These are phyloP conservation scores for Fusarium lateritium DNA, from an alignment of 2,329 filamentous ascomycete genomes.

Conservation along the genomic window DNA sequence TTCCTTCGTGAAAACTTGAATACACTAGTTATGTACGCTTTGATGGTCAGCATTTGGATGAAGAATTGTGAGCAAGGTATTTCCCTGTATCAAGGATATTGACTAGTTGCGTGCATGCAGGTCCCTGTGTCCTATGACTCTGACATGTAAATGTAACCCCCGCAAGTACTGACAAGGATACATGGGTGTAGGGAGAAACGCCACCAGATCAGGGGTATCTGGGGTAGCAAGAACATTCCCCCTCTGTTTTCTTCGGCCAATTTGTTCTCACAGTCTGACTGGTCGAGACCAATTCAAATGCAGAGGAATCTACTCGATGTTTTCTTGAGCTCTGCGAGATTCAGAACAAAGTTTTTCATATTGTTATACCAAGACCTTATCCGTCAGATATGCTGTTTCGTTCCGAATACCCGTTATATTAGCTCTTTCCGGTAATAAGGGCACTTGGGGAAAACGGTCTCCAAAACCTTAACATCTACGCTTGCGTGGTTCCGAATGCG, in stretches of 20 bases:
- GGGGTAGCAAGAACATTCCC: slow-evolving; percentile 17
- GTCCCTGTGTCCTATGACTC: slow-evolving; percentile 3
- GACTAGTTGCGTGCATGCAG: slow-evolving; percentile 1
- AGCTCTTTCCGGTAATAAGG: not conserved
- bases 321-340: too few species aligned
- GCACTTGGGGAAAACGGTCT: not conserved
- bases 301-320: not conserved
- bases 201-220: slow-evolving; percentile 22
- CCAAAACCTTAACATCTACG: not conserved
- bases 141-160: slow-evolving; percentile 12
- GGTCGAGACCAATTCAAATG: not conserved
- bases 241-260: slow-evolving; percentile 10
- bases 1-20: slow-evolving; percentile 22
- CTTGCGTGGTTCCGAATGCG: slow-evolving; percentile 9
- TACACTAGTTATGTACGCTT: not conserved
- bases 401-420: not conserved
- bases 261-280: slow-evolving; percentile 6
- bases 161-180: slow-evolving; percentile 33
- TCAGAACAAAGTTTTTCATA: not conserved
- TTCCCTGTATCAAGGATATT: slow-evolving; percentile 1
- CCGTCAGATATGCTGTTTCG: not conserved
- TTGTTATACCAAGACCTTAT: not conserved
- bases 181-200: slow-evolving; percentile 32
- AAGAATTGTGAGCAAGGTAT: not conserved
- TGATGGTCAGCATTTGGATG: not conserved